phyloP scores from a whole-genome alignment of 1,284 basidiomycete species.

The Malassezia nana region DNA sequence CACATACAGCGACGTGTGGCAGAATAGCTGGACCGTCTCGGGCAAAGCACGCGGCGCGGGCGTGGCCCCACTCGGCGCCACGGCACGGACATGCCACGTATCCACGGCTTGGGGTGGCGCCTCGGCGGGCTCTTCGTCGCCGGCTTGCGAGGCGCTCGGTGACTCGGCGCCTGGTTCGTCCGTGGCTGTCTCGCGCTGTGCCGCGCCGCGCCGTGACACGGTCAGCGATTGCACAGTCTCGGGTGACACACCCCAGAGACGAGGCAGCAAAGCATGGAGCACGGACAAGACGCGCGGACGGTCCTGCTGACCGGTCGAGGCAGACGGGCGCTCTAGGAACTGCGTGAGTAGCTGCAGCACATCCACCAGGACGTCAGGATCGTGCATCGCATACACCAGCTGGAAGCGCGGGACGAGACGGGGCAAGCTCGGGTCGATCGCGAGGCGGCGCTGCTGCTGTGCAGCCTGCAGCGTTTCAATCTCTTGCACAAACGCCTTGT shows the following conservation, averaged over 20 bases:
- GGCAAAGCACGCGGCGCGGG: constrained; percentile 8
- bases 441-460: constrained; percentile 55
- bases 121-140: constrained; percentile 29
- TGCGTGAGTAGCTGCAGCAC: constrained; percentile 77
- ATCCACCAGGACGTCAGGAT: constrained; percentile 73
- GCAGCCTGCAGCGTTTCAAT: constrained; percentile 69
- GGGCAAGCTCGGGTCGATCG: constrained; percentile 34
- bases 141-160: constrained; percentile 18
- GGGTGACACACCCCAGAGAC: constrained; percentile 65
- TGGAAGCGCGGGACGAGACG: constrained; percentile 52
- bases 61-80: constrained; percentile 27
- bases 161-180: constrained; percentile 20
- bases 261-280: constrained; percentile 71
- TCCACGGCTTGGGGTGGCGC: constrained; percentile 41
- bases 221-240: constrained; percentile 51
- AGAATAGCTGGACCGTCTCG: constrained; percentile 61
- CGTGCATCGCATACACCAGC: constrained; percentile 68
- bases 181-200: not conserved
- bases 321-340: constrained; percentile 67
- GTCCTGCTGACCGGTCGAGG: constrained; percentile 64
- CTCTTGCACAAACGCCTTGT: constrained; percentile 77
- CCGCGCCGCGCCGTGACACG: constrained; percentile 19
- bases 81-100: constrained; percentile 49
- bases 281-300: constrained; percentile 74
- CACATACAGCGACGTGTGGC: constrained; percentile 85